phyloP scores from a whole-genome alignment of 75 land plant genomes.

The Cunninghamia lanceolata region DNA sequence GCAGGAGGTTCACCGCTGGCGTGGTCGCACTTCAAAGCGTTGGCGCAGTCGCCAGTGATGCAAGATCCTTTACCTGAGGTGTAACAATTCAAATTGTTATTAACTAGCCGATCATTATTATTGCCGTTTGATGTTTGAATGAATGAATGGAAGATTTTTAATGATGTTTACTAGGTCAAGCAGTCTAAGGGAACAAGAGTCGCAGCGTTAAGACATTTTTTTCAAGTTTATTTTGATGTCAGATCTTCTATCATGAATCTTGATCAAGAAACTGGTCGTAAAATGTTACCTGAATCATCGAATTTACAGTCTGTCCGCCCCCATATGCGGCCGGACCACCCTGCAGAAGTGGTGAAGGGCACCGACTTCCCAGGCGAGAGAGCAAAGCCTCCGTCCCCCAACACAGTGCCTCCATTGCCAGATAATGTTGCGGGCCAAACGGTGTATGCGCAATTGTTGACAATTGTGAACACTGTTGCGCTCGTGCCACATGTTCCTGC shows the following conservation, averaged over 20 bases:
- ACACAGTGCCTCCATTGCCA: conserved; percentile 38
- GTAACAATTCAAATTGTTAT: background rate
- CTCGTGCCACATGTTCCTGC: background rate
- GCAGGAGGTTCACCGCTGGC: conserved; percentile 37
- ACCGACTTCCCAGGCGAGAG: conserved; percentile 47
- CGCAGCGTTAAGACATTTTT: too few relatives aligned
- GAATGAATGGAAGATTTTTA: too few relatives aligned
- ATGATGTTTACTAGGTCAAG: too few relatives aligned
- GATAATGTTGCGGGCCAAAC: conserved; percentile 68
- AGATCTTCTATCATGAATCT: too few relatives aligned
- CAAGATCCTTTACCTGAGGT: conserved; percentile 36
- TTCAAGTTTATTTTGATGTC: too few relatives aligned
- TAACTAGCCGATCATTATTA: too few relatives aligned
- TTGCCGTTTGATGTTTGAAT: too few relatives aligned
- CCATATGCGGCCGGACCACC: conserved; percentile 66
- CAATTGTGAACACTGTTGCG: conserved; percentile 43
- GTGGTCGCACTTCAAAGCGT: conserved; percentile 24
- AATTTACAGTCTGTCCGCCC: conserved; percentile 63
- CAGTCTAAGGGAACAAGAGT: too few relatives aligned
- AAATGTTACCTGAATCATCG: conserved; percentile 26
- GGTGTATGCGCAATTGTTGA: conserved; percentile 56
- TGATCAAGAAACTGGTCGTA: too few relatives aligned
- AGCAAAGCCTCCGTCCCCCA: conserved; percentile 59
- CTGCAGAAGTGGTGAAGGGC: conserved; percentile 7
- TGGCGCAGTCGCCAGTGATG: conserved; percentile 34